Conservation (phyloP, 495 filamentous ascomycete species). For the Sordaria brevicollis region DNA sequence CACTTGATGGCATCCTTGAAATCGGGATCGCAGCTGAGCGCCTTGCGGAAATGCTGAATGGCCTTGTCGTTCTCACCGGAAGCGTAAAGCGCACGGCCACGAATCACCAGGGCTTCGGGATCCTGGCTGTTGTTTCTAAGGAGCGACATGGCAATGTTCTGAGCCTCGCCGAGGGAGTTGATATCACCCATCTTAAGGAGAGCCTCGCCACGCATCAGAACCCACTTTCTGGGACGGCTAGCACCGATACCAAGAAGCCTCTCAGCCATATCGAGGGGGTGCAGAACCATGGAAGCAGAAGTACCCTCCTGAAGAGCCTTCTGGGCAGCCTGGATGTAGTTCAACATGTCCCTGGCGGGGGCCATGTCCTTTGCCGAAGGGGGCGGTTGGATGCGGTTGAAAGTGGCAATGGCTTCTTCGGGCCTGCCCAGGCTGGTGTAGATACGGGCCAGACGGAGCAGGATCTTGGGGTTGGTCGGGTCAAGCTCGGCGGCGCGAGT, state of each 20-base stretch:
- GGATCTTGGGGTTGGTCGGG: slow-evolving; percentile 70
- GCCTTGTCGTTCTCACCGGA: slow-evolving; percentile 94
- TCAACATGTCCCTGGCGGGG: slow-evolving; percentile 70
- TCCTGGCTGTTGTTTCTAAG: slow-evolving; percentile 80
- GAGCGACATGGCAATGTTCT: slow-evolving; percentile 81
- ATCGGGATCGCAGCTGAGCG: slow-evolving; percentile 84
- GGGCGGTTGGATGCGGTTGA: slow-evolving; percentile 57
- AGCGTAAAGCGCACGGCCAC: slow-evolving; percentile 78
- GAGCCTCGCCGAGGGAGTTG: slow-evolving; percentile 82
- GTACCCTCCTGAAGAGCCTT: slow-evolving; percentile 61
- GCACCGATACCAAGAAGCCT: slow-evolving; percentile 62
- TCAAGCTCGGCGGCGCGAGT: slow-evolving; percentile 70
- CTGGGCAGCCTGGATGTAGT: slow-evolving; percentile 72
- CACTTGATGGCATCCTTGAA: slow-evolving; percentile 75
- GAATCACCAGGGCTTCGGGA: slow-evolving; percentile 83
- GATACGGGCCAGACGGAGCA: slow-evolving; percentile 80
- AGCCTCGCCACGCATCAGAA: slow-evolving; percentile 85
- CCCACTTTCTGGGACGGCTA: slow-evolving; percentile 80
- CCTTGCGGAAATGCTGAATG: slow-evolving; percentile 83
- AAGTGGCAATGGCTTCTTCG: slow-evolving; percentile 74
- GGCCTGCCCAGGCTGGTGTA: slow-evolving; percentile 78
- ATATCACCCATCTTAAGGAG: slow-evolving; percentile 84
- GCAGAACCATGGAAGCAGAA: slow-evolving; percentile 78
- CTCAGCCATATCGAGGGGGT: slow-evolving; percentile 84
- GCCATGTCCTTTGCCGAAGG: slow-evolving; percentile 74